Conservation (phyloP, 805 yeast genomes). For the Cyberlindnera saturnus region DNA sequence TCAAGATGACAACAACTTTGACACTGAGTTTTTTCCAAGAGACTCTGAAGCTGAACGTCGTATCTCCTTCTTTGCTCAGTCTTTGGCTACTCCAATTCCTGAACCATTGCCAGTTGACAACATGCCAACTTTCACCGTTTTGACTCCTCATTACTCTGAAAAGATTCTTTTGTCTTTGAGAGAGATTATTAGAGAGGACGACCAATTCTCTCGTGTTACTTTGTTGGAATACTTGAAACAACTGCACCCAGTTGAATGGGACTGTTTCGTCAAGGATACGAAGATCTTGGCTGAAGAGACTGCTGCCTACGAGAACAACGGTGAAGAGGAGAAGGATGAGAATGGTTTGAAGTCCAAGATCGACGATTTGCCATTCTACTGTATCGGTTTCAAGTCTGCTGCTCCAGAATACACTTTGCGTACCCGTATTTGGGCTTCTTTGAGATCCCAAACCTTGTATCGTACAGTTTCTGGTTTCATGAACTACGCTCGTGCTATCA, state of each 20-base stretch:
- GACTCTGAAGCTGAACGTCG: conserved; percentile 99
- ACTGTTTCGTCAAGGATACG: conserved; percentile 93
- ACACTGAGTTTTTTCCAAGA: conserved; percentile 94
- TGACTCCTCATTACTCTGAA: conserved; percentile 95
- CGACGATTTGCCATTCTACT: conserved; percentile 89
- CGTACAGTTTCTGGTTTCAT: conserved; percentile 97
- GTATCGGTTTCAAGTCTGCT: conserved; percentile 96
- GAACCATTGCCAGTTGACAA: conserved; percentile 99
- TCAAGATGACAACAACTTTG: conserved; percentile 90
- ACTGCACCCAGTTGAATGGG: conserved; percentile 96
- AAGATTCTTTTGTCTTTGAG: conserved; percentile 88
- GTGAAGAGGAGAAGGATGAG: conserved; percentile 48
- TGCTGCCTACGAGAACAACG: conserved; percentile 56
- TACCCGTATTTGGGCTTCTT: conserved; percentile 97
- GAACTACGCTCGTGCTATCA: conserved; percentile 97
- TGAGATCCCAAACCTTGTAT: conserved; percentile 93
- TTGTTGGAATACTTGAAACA: conserved; percentile 90
- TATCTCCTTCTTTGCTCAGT: conserved; percentile 98
- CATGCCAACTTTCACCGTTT: conserved; percentile 98
- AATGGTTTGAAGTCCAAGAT: conserved; percentile 74
- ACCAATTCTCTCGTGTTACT: conserved; percentile 92
- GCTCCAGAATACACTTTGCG: conserved; percentile 95
- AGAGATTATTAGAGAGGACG: conserved; percentile 96
- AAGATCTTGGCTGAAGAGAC: conserved; percentile 93
- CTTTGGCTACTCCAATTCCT: conserved; percentile 96